These are phyloP conservation scores for Penicillium robsamsonii DNA, from an alignment of 495 filamentous ascomycete species.

Conservation along the genomic window DNA sequence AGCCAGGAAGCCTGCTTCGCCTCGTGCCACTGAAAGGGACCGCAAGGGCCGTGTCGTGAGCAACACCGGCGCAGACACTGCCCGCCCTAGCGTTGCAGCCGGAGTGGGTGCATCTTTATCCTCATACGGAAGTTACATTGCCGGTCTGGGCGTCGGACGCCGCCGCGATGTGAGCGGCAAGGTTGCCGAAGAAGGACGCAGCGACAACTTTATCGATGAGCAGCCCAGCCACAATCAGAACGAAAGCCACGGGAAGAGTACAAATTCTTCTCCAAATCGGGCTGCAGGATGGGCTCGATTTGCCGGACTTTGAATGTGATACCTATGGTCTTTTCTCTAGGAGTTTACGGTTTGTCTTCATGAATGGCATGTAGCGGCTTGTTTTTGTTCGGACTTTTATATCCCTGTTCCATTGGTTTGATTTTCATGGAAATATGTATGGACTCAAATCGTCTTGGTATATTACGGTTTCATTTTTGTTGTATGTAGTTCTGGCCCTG, in stretches of 20 bases:
- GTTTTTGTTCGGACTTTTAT: slow-evolving; percentile 9
- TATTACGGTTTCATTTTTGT: slow-evolving; percentile 2
- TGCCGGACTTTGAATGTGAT: slow-evolving; percentile 38
- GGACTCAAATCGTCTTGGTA: not conserved
- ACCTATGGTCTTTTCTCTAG: slow-evolving; percentile 14
- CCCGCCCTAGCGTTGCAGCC: slow-evolving; percentile 10
- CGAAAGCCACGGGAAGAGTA: slow-evolving; percentile 7
- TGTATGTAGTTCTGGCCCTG: slow-evolving; percentile 7
- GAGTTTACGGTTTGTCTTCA: slow-evolving; percentile 20
- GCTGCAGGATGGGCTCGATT: slow-evolving; percentile 51
- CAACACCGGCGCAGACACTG: slow-evolving; percentile 50
- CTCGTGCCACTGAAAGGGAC: slow-evolving; percentile 32
- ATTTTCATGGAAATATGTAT: slow-evolving; percentile 7
- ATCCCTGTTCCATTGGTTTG: slow-evolving; percentile 6
- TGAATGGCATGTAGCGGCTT: slow-evolving; percentile 27
- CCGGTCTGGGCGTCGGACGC: slow-evolving; percentile 46
- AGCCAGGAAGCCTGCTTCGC: slow-evolving; percentile 24
- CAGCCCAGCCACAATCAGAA: slow-evolving; percentile 8
- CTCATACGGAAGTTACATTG: slow-evolving; percentile 60
- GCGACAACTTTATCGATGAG: slow-evolving; percentile 32
- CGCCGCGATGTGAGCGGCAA: slow-evolving; percentile 78
- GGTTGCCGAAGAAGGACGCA: slow-evolving; percentile 78
- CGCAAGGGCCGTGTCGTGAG: slow-evolving; percentile 50
- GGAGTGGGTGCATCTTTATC: slow-evolving; percentile 32
- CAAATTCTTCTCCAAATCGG: slow-evolving; percentile 20